These are phyloP conservation scores for Tetracentron sinense DNA, from an alignment of 164 flowering plant species.

Conservation along the genomic window DNA sequence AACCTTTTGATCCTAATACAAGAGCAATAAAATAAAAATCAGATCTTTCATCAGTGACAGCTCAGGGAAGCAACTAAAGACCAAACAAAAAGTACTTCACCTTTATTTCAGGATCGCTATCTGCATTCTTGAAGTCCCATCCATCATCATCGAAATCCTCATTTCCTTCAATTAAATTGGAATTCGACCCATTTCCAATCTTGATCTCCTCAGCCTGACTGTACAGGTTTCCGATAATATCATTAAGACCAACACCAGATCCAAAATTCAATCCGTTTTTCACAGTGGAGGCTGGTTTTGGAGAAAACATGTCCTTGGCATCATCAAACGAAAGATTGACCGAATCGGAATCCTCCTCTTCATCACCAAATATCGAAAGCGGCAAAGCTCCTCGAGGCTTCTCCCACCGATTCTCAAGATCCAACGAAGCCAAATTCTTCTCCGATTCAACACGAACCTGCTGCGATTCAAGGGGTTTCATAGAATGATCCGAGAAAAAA, in stretches of 20 bases:
- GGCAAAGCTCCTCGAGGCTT: constrained; percentile 64
- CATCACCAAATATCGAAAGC: constrained; percentile 65
- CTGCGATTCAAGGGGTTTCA: background rate
- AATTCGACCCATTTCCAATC: constrained; percentile 17
- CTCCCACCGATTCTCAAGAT: constrained; percentile 27
- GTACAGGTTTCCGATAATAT: constrained; percentile 42
- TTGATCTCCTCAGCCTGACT: constrained; percentile 24
- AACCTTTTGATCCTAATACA: constrained; percentile 17
- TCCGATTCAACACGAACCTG: constrained; percentile 5
- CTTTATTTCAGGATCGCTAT: constrained; percentile 26
- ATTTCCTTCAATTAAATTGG: constrained; percentile 12
- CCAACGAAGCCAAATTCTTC: constrained; percentile 4
- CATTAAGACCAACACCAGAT: constrained; percentile 28
- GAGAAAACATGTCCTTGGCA: constrained; percentile 5
- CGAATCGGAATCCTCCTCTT: constrained; percentile 29
- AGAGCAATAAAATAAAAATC: constrained; percentile 1
- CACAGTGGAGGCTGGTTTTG: constrained; percentile 7
- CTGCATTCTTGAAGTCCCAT: constrained; percentile 59
- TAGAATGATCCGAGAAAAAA: constrained; percentile 7
- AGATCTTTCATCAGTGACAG: background rate
- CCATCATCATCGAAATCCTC: constrained; percentile 28
- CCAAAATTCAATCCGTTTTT: constrained; percentile 20
- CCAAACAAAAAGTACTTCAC: constrained; percentile 1
- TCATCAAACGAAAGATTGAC: constrained; percentile 10
- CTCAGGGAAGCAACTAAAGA: background rate